Evolutionary conservation across 257 asterid genomes (phyloP).

Genomic region (Solanum chmielewskii): DNA sequence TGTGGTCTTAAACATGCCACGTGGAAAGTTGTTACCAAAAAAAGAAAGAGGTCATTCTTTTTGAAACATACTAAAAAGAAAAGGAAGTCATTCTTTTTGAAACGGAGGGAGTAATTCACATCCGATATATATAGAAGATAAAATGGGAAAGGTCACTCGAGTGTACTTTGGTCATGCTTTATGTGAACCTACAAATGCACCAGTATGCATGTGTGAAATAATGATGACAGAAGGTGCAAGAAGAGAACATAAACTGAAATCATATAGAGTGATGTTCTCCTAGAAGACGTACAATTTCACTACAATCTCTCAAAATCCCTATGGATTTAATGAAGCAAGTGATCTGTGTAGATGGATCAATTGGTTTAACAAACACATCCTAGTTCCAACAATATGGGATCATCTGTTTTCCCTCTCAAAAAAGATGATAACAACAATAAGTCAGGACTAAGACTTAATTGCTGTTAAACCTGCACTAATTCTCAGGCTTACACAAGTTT

Average conservation of each 20-base stretch:
- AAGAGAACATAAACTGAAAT: background rate
- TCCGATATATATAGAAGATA: background rate
- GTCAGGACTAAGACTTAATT: background rate
- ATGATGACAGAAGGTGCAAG: background rate
- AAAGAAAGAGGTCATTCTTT: too few relatives aligned
- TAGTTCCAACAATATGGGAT: background rate
- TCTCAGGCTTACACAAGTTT: background rate
- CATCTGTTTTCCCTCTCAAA: background rate
- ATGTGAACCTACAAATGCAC: background rate
- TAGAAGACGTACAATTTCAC: background rate
- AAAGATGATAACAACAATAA: background rate
- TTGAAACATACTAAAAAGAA: too few relatives aligned
- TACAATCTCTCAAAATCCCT: background rate
- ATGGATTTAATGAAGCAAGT: background rate
- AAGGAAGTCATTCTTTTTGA: too few relatives aligned
- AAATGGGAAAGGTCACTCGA: background rate
- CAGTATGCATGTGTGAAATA: background rate
- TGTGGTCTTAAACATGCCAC: too few relatives aligned
- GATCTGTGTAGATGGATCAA: background rate
- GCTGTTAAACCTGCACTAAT: background rate
- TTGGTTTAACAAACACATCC: background rate
- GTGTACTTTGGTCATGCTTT: background rate
- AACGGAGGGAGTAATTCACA: background rate
- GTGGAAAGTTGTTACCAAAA: too few relatives aligned
- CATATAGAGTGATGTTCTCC: background rate